These are phyloP conservation scores for Carex cristatella DNA, from an alignment of 176 grass and related monocot species.

Conservation along the genomic window DNA sequence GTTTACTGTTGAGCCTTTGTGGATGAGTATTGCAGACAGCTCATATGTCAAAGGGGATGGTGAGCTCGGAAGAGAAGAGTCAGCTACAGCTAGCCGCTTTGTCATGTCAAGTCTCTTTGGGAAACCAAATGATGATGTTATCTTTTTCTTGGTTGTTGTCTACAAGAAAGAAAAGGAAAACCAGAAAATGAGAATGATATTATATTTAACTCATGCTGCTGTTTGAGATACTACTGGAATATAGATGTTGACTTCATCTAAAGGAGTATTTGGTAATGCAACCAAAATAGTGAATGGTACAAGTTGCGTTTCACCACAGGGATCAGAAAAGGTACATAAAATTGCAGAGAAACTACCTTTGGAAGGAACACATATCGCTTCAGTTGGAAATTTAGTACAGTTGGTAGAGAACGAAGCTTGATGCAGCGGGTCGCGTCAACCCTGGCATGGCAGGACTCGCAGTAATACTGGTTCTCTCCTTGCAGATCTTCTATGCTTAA, in stretches of 20 bases:
- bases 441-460: conserved; percentile 69
- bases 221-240: background rate
- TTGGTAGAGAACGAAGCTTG: conserved; percentile 79
- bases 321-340: background rate
- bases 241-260: background rate
- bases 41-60: conserved; percentile 57
- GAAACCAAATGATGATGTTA: conserved; percentile 94
- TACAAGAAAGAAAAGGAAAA: conserved; percentile 21
- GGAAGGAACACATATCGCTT: conserved; percentile 93
- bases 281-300: background rate
- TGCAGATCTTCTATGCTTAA: conserved; percentile 72
- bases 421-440: conserved; percentile 90
- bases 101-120: conserved; percentile 62
- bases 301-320: background rate
- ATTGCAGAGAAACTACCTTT: conserved; percentile 45
- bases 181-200: conserved; percentile 1
- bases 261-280: background rate
- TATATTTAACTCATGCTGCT: background rate
- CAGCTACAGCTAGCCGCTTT: conserved; percentile 41
- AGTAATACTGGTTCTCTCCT: conserved; percentile 96
- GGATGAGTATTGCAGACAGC: conserved; percentile 86
- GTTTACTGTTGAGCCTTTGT: conserved; percentile 91
- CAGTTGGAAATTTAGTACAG: conserved; percentile 88
- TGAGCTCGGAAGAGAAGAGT: background rate
- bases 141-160: conserved; percentile 98